A percentile compares a stretch with the other conserved stretches of the same genome.
Conservation (phyloP, 768 basidiomycete species). For the Tricholomella constricta region DNA sequence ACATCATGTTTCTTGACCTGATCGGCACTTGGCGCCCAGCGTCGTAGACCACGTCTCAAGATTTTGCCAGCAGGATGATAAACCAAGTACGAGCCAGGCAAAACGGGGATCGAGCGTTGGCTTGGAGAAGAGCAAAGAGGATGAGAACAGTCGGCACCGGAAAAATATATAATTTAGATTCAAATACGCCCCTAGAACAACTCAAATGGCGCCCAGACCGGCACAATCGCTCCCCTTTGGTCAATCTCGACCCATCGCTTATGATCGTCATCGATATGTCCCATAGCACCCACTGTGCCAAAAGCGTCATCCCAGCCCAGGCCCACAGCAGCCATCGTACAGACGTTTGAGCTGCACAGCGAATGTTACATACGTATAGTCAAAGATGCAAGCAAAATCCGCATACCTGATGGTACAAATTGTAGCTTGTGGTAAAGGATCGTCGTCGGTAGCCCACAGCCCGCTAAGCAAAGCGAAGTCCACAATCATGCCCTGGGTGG, state of each 20-base stretch:
- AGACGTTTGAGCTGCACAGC: slow-evolving; percentile 56
- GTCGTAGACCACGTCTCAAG: too few relatives aligned
- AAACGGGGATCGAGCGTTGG: too few relatives aligned
- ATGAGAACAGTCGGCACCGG: background rate
- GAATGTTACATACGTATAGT: slow-evolving; percentile 2
- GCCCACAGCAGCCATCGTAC: slow-evolving; percentile 58
- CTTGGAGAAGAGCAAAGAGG: too few relatives aligned
- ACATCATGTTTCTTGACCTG: too few relatives aligned
- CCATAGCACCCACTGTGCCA: slow-evolving; percentile 49
- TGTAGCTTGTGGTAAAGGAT: slow-evolving; percentile 49
- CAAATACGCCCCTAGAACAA: slow-evolving; percentile 37
- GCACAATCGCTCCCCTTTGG: slow-evolving; percentile 51
- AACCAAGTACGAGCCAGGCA: too few relatives aligned
- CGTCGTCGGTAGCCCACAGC: slow-evolving; percentile 51
- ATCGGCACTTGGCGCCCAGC: too few relatives aligned
- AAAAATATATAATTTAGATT: background rate
- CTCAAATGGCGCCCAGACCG: slow-evolving; percentile 62
- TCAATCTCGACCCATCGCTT: slow-evolving; percentile 73
- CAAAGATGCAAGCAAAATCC: background rate
- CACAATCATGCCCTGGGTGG: slow-evolving; percentile 65
- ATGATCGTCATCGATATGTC: slow-evolving; percentile 43
- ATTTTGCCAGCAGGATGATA: too few relatives aligned
- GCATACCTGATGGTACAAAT: slow-evolving; percentile 64
- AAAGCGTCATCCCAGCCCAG: slow-evolving; percentile 68
- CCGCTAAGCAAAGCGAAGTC: slow-evolving; percentile 70